These are phyloP conservation scores for Exobasidium rhododendri DNA, from an alignment of 1,284 basidiomycete genomes.

Conservation along the genomic window DNA sequence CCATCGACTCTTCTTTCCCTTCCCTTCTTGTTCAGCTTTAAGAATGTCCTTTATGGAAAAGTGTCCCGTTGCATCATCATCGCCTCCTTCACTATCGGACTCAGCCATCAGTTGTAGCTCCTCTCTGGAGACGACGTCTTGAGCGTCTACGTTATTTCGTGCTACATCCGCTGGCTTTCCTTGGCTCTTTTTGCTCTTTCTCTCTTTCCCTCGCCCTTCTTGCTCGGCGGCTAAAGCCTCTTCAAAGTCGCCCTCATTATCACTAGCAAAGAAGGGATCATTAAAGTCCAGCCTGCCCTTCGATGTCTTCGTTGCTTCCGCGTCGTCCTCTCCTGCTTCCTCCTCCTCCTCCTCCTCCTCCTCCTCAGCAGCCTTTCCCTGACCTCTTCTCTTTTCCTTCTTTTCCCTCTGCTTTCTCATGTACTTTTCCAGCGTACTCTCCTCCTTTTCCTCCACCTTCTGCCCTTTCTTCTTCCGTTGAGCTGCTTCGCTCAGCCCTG, in stretches of 20 bases:
- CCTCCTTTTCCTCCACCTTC: slow-evolving; percentile 31
- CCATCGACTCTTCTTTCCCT: slow-evolving; percentile 57
- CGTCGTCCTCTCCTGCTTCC: slow-evolving; percentile 16
- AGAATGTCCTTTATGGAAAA: slow-evolving; percentile 89
- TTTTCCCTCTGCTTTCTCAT: slow-evolving; percentile 51
- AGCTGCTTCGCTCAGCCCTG: slow-evolving; percentile 44
- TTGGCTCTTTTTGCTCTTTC: slow-evolving; percentile 15
- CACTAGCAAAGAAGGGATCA: slow-evolving; percentile 63
- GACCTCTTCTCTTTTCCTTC: slow-evolving; percentile 40
- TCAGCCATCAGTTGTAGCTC: slow-evolving; percentile 32
- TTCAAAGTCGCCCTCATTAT: slow-evolving; percentile 47
- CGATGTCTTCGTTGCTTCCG: slow-evolving; percentile 12
- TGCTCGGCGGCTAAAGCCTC: slow-evolving; percentile 59
- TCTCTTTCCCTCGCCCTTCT: slow-evolving; percentile 18
- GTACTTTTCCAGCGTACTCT: slow-evolving; percentile 53
- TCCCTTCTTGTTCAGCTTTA: slow-evolving; percentile 70
- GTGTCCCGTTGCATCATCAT: slow-evolving; percentile 60
- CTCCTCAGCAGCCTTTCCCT: slow-evolving; percentile 7
- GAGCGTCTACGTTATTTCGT: slow-evolving; percentile 18
- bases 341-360: slow-evolving; percentile 10
- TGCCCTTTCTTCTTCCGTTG: slow-evolving; percentile 25
- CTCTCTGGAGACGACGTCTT: slow-evolving; percentile 20
- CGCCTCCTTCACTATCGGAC: slow-evolving; percentile 33
- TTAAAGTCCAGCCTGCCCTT: slow-evolving; percentile 27
- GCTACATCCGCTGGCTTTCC: slow-evolving; percentile 16